Base-by-base conservation (phyloP, 1,284 basidiomycete species). In the Hortiboletus rubellus region DNA sequence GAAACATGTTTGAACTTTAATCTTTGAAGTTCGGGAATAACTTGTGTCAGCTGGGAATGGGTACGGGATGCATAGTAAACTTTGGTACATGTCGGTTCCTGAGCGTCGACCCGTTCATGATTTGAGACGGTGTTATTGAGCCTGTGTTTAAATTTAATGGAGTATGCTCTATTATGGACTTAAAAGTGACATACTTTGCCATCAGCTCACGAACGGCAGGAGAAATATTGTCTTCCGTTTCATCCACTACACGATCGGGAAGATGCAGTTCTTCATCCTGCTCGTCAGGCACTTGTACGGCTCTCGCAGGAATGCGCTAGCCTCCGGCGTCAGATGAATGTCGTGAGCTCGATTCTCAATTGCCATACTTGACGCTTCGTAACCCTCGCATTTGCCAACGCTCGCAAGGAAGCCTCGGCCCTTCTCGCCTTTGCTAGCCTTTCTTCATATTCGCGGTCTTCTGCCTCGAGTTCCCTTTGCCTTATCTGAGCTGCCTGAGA, bases 21-120 rank as follows among this genome's bases (percentile, higher is more conserved):
- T 67, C 89, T 92, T 40, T 80, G 81, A 9, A 98, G 79, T 72
- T 99, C 97, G 6, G 89, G 85, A 12, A 96, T 81, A 14, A 98
- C 84, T 71, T 99, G 96, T 1, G 93, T 83, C 3, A 99, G 83
- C 69, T 99, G 96, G 3, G 93, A 94, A 73, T 99, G 96, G 0
- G 96, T 99, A 33, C 97, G 82, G 0, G 96, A 98, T 0, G 94
- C 91, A 70, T 96, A 98, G 70, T 89, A 96, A 54, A 99, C 87
- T 72, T 92, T 92, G 34, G 85, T 87, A 64, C 86, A 90, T 3
- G 80, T 79, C n/a, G 80, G 79, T 59, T 85, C 85, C 47, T 76
- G 73, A 5, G 68, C 69, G 12, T 76, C 72, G 15, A 46, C 43
- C 24, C 44, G 58, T 34, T 61, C 46, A 46, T 50, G 50, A 34